Conservation (phyloP, 2,329 filamentous ascomycete species). For the Fusarium cicatricum region DNA sequence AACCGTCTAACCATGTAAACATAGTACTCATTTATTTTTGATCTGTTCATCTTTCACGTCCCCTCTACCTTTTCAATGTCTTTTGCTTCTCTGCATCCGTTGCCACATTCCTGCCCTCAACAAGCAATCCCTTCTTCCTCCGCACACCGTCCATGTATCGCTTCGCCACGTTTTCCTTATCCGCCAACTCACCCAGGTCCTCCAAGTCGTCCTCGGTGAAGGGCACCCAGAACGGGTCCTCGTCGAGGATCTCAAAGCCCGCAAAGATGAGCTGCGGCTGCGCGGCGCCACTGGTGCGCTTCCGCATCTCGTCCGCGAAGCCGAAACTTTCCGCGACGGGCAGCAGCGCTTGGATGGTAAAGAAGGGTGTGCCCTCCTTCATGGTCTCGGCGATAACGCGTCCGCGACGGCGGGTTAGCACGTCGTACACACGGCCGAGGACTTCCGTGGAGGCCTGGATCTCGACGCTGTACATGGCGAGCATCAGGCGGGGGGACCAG, state of each 20-base stretch:
- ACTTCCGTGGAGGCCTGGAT: constrained; percentile 98
- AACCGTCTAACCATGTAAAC: too few species aligned
- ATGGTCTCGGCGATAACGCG: constrained; percentile 89
- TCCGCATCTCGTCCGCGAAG: constrained; percentile 95
- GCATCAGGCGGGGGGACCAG: constrained; percentile 93
- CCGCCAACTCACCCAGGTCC: constrained; percentile 92
- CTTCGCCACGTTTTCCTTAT: constrained; percentile 95
- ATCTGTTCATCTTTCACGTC: too few species aligned
- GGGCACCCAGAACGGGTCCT: constrained; percentile 98
- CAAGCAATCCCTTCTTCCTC: constrained; percentile 84
- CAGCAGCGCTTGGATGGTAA: constrained; percentile 87
- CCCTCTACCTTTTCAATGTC: constrained; percentile 66
- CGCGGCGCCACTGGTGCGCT: constrained; percentile 88
- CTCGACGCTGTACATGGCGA: constrained; percentile 98
- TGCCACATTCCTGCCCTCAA: constrained; percentile 79
- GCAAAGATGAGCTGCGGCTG: constrained; percentile 93
- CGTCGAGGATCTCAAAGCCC: constrained; percentile 90
- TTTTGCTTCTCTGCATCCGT: constrained; percentile 93
- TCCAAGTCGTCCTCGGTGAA: constrained; percentile 96
- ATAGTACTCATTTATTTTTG: too few species aligned
- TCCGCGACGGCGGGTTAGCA: constrained; percentile 93
- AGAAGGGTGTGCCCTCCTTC: constrained; percentile 96
- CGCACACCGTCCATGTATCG: constrained; percentile 92
- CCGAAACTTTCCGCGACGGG: constrained; percentile 96
- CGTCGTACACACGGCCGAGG: constrained; percentile 92